These are phyloP conservation scores for Helichrysum umbraculigerum DNA, from an alignment of 129 eudicot genomes.

Conservation along the genomic window DNA sequence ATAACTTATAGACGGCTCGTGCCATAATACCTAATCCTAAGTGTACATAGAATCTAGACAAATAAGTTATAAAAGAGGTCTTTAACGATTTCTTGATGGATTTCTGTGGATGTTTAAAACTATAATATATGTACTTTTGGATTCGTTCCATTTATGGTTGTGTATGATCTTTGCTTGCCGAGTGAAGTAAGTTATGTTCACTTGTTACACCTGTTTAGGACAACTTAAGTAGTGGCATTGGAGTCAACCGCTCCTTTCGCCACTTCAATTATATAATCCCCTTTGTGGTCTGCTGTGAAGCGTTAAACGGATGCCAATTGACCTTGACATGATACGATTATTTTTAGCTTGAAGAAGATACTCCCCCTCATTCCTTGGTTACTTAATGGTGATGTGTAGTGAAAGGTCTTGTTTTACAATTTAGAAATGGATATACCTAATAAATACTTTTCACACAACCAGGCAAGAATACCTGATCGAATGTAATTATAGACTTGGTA, in stretches of 20 bases:
- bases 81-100: not conserved
- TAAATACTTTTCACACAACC: no score
- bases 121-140: not conserved
- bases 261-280: not conserved
- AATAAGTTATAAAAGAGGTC: conserved; percentile 1
- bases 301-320: not conserved
- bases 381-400: no score
- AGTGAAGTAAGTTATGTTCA: not conserved
- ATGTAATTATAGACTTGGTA: no score
- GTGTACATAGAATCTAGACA: conserved; percentile 42
- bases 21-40: not conserved
- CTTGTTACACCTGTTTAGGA: not conserved
- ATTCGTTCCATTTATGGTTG: not conserved
- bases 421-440: no score
- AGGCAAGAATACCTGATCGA: no score
- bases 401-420: no score
- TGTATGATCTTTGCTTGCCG: not conserved
- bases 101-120: conserved; percentile 17
- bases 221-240: not conserved
- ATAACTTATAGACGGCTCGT: conserved; percentile 12
- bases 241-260: not conserved
- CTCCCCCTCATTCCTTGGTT: not conserved
- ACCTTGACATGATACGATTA: not conserved
- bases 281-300: not conserved
- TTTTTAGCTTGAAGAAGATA: not conserved